Percentiles rank a stretch among this genome's conserved stretches.
These are phyloP conservation scores for Thuja plicata DNA, from an alignment of 83 land plant species.

Conservation along the genomic window DNA sequence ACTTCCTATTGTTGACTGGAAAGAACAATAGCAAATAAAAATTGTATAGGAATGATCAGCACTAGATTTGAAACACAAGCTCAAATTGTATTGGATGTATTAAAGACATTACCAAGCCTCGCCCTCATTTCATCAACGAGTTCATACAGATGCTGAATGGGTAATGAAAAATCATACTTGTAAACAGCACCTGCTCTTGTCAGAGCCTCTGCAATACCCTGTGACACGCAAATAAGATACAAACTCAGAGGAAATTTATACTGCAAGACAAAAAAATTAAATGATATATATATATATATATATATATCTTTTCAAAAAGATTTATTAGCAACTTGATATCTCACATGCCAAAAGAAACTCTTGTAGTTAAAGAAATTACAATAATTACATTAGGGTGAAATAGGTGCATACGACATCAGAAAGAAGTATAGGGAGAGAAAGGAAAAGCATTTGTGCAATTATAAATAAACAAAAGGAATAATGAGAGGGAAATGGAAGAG, in stretches of 20 bases:
- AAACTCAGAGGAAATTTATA: constrained; percentile 2
- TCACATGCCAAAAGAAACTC: background rate
- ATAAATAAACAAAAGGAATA: background rate
- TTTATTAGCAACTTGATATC: background rate
- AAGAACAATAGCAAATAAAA: background rate
- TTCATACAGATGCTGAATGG: constrained; percentile 73
- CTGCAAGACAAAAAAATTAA: background rate
- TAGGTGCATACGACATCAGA: background rate
- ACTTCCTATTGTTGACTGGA: background rate
- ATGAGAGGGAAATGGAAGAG: background rate
- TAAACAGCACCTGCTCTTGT: constrained; percentile 93
- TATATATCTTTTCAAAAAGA: background rate
- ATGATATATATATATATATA: too few relatives aligned
- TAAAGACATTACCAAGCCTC: constrained; percentile 60
- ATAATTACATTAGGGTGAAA: background rate
- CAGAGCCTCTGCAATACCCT: constrained; percentile 94
- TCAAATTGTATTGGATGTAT: background rate
- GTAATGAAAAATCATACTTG: constrained; percentile 94
- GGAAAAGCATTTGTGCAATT: background rate
- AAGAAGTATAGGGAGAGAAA: background rate
- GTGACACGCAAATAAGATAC: constrained; percentile 13
- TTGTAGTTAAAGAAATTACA: background rate
- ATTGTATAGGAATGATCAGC: background rate
- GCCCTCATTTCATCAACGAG: constrained; percentile 85
- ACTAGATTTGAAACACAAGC: background rate